Conservation (phyloP, 2,329 filamentous ascomycete genomes). For the Fusarium secorum region DNA sequence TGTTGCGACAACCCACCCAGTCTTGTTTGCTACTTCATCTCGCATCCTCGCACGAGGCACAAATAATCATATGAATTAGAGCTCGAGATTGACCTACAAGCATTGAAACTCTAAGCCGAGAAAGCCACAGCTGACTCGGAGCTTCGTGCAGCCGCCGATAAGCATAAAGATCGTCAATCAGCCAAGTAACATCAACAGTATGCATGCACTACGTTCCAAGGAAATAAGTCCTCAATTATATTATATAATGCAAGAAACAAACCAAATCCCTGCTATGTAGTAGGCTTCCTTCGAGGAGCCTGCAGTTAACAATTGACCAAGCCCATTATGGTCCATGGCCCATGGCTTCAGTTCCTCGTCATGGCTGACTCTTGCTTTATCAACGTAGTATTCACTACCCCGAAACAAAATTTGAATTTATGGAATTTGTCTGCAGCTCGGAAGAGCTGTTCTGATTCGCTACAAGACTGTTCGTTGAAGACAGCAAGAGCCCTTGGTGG, state of each 20-base stretch:
- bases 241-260: background rate
- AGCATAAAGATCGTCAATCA: background rate
- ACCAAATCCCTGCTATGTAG: background rate
- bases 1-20: background rate
- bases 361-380: background rate
- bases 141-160: background rate
- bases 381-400: background rate
- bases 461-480: too few relatives aligned
- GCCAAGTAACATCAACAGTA: background rate
- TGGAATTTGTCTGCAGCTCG: too few relatives aligned
- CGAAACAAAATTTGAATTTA: background rate
- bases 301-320: background rate
- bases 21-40: background rate
- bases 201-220: background rate
- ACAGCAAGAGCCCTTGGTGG: background rate
- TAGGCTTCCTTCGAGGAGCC: too few relatives aligned
- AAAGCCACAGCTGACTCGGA: background rate
- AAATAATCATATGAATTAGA: background rate
- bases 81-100: background rate
- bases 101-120: background rate
- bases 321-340: rapidly evolving
- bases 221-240: background rate
- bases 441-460: background rate
- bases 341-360: background rate
- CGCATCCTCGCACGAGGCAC: background rate